Evolutionary conservation across 768 basidiomycete genomes (phyloP).

Genomic region (Cystofilobasidium ferigula): DNA sequence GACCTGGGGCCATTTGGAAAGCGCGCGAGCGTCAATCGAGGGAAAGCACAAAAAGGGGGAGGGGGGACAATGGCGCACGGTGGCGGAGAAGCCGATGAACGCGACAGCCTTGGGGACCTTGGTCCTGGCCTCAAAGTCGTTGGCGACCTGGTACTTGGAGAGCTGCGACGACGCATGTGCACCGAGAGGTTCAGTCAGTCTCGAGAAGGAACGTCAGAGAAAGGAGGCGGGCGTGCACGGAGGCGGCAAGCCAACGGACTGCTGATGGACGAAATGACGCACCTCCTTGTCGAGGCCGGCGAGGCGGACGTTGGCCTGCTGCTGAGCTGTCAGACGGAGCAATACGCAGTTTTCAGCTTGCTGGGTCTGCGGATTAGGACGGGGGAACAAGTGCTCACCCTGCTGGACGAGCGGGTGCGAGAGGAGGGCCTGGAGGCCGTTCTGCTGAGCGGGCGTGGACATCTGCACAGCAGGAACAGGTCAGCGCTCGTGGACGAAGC

Average conservation of each 20-base stretch:
- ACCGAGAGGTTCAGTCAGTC: too few relatives aligned
- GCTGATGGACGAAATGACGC: conserved; percentile 29
- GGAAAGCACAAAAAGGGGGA: conserved; percentile 45
- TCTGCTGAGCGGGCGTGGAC: conserved; percentile 30
- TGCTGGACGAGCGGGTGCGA: conserved; percentile 78
- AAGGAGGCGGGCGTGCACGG: neutral
- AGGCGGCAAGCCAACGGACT: neutral
- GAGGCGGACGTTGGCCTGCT: conserved; percentile 69
- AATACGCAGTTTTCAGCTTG: neutral
- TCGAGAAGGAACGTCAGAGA: neutral
- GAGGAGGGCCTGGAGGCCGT: conserved; percentile 64
- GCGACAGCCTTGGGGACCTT: conserved; percentile 86
- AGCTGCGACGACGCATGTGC: conserved; percentile 41
- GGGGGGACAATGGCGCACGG: conserved; percentile 34
- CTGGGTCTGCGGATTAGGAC: neutral
- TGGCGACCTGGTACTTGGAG: conserved; percentile 64
- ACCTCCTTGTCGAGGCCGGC: conserved; percentile 96
- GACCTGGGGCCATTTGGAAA: conserved; percentile 24
- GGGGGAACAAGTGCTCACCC: conserved; percentile 23
- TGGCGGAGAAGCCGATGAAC: conserved; percentile 57
- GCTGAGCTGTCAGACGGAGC: conserved; percentile 45
- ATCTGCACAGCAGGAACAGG: conserved; percentile 1
- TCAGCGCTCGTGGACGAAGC: too few relatives aligned
- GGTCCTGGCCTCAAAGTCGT: conserved; percentile 69
- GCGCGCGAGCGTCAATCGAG: conserved; percentile 35